These are phyloP conservation scores for Teratosphaeriaceae sp. DNA, from an alignment of 2,329 filamentous ascomycete genomes.

Conservation along the genomic window DNA sequence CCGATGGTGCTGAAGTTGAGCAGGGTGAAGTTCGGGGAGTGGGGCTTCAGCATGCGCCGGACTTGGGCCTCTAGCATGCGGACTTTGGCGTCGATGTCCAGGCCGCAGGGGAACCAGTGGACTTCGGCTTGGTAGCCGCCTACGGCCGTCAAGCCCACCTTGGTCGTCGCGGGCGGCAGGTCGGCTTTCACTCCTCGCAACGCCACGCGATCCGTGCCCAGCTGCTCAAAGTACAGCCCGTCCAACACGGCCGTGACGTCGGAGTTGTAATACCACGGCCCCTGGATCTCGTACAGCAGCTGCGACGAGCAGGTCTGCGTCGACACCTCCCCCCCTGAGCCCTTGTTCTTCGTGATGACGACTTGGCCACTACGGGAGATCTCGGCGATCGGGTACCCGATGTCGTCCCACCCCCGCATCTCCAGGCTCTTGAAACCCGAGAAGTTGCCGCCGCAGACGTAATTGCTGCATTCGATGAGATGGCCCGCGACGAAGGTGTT, in stretches of 20 bases:
- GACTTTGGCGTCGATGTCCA: conserved; percentile 41
- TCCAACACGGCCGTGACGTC: conserved; percentile 49
- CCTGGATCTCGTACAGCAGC: conserved; percentile 50
- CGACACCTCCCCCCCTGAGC: conserved; percentile 31
- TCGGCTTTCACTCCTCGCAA: conserved; percentile 39
- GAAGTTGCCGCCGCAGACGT: conserved; percentile 39
- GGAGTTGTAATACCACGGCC: conserved; percentile 51
- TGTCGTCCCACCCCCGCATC: conserved; percentile 35
- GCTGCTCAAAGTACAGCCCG: conserved; percentile 46
- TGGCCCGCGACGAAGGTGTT: conserved; percentile 38
- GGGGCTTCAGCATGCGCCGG: conserved; percentile 36
- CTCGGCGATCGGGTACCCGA: conserved; percentile 32
- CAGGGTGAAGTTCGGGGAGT: conserved; percentile 34
- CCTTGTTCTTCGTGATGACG: conserved; percentile 35
- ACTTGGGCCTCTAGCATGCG: conserved; percentile 41
- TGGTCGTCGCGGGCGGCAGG: conserved; percentile 46
- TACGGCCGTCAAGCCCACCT: conserved; percentile 41
- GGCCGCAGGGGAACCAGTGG: conserved; percentile 39
- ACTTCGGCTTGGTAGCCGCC: conserved; percentile 44
- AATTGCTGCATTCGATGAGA: conserved; percentile 38
- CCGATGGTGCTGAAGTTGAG: conserved; percentile 36
- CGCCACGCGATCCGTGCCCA: conserved; percentile 44
- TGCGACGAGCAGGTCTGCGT: conserved; percentile 48
- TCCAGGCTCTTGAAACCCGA: conserved; percentile 35
- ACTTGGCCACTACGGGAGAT: conserved; percentile 34